Conservation (phyloP, 495 filamentous ascomycete species). For the Patellaria atrata region DNA sequence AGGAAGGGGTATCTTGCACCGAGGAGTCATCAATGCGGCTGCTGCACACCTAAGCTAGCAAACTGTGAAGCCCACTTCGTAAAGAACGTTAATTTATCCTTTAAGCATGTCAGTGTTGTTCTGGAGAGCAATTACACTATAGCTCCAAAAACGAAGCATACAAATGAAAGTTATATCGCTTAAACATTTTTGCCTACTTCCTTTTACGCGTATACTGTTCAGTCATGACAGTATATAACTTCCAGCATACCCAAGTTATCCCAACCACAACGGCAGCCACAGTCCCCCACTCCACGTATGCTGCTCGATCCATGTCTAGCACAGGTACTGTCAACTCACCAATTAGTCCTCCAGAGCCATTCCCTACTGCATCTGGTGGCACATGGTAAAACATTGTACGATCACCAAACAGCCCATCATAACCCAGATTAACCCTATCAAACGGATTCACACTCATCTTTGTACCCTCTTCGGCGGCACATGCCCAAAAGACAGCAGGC, state of each 20-base stretch:
- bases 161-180: no score
- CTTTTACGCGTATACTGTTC: no score
- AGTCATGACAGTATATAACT: no score
- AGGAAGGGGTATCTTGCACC: no score
- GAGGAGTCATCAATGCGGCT: no score
- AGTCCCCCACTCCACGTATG: slow-evolving; percentile 56
- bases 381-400: slow-evolving; percentile 80
- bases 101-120: no score
- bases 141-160: no score
- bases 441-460: slow-evolving; percentile 75
- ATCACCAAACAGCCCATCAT: slow-evolving; percentile 69
- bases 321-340: slow-evolving; percentile 62
- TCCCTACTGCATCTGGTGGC: slow-evolving; percentile 36
- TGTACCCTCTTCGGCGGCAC: slow-evolving; percentile 53
- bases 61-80: no score
- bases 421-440: slow-evolving; percentile 68
- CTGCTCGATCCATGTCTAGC: slow-evolving; percentile 43
- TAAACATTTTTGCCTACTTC: no score
- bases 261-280: slow-evolving; percentile 52
- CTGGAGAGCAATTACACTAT: no score
- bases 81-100: no score
- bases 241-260: slow-evolving; percentile 62
- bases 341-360: slow-evolving; percentile 31
- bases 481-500: slow-evolving; percentile 91
- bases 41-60: no score